Evolutionary conservation across 768 basidiomycete species (phyloP), one percentile per base, ranked within the genome.

Genomic region (Cubamyces lactineus): DNA sequence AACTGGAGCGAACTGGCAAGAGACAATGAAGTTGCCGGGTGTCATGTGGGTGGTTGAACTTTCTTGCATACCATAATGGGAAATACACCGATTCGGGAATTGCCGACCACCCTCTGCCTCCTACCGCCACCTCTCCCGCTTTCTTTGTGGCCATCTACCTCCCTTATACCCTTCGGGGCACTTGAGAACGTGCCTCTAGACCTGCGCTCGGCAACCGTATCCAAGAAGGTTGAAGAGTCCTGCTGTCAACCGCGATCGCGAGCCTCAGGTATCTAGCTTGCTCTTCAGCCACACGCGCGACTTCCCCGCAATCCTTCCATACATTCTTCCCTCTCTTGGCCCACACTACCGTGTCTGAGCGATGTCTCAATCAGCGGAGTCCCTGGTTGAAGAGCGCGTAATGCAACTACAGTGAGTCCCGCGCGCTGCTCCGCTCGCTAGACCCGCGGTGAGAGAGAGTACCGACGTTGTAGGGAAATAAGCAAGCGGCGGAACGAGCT

Each of bases 401-500:
- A 56, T 62, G 28, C 69, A 70, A 39, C 43, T 73, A 40, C 62
- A 68, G 72, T 73, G 62, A 67, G 72, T 69, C 34, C 23, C 24
- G 49, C 39, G 19, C 42, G 48, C 23, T 19, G 5, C 40, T 16
- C n/a, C 52, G 40, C 30, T 11, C 6, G 24, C 42, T 65, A 56
- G 43, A 56, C 62, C 52, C 51, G 42, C 46, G 53, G 67, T 16
- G 62, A 61, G 66, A 67, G 38, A 47, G 65, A 49, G 46, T 0
- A 17, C 46, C 12, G 41, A 13, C 42, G 30, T 41, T 12, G 39
- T 19, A 92, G 90, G 71, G 79, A 78, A 65, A 86, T 92, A 64
- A 74, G 84, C 46, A 74, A 80, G 49, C 85, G 84, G 66, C 79
- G 90, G 72, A 87, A 89, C 86, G 85, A 78, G 55, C 80, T 91